Conservation (phyloP, 1,139 yeast species). For the Eremothecium gossypii region DNA sequence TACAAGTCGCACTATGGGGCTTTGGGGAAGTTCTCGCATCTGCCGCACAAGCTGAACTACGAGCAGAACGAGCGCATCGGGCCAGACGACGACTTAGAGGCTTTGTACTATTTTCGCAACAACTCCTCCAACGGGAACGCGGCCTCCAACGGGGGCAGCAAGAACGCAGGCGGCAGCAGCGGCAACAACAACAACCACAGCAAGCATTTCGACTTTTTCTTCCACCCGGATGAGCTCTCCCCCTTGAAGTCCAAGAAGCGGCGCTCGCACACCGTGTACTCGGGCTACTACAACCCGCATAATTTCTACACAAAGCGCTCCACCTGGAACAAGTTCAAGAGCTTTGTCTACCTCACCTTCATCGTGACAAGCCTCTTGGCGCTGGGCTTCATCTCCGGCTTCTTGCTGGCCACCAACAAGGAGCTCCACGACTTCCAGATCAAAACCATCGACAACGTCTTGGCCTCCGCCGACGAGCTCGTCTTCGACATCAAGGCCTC, state of each 20-base stretch:
- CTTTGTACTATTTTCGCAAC: not conserved
- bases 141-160: constrained; percentile 2
- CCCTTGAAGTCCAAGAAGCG: constrained; percentile 8
- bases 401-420: constrained; percentile 76
- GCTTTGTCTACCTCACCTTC: constrained; percentile 47
- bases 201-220: constrained; percentile 9
- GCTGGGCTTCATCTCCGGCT: constrained; percentile 74
- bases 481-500: constrained; percentile 69
- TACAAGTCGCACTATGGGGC: constrained; percentile 1
- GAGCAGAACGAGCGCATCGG: not conserved
- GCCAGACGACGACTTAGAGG: constrained; percentile 1
- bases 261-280: constrained; percentile 37
- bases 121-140: constrained; percentile 1
- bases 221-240: constrained; percentile 8
- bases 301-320: constrained; percentile 34
- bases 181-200: constrained; percentile 11
- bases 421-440: constrained; percentile 65
- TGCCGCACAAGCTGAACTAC: constrained; percentile 1
- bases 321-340: constrained; percentile 32
- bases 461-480: constrained; percentile 78
- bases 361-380: constrained; percentile 47
- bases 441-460: constrained; percentile 52
- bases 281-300: constrained; percentile 38
- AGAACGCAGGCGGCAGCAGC: constrained; percentile 8
- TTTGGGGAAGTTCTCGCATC: constrained; percentile 1